Percentiles rank a stretch among this genome's conserved stretches.
Evolutionary conservation across 148 eudicot species (phyloP).

Genomic region (Camellia lanceoleosa): DNA sequence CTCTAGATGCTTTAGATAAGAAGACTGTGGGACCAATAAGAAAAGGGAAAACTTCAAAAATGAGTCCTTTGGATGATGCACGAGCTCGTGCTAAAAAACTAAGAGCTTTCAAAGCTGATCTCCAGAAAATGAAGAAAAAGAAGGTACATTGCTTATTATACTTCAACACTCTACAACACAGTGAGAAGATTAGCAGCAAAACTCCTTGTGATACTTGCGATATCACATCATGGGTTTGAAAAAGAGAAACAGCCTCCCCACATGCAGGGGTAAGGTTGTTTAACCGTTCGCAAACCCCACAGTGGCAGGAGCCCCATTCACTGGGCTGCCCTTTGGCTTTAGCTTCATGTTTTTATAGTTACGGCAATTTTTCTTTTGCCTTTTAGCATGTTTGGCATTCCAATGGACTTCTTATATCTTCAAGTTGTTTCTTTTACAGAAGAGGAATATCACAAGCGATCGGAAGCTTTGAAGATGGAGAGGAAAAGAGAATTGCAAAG

Average conservation of each 20-base stretch:
- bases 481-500: constrained; percentile 95
- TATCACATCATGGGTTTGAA: not conserved
- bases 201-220: constrained; percentile 1
- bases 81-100: constrained; percentile 89
- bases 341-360: not conserved
- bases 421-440: constrained; percentile 41
- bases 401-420: too few relatives aligned
- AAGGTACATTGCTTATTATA: constrained; percentile 48
- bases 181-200: constrained; percentile 5
- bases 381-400: too few relatives aligned
- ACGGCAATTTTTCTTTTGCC: not conserved
- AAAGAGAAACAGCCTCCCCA: too few relatives aligned
- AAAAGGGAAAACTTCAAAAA: constrained; percentile 65
- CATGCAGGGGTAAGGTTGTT: too few relatives aligned
- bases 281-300: too few relatives aligned
- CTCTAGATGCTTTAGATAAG: constrained; percentile 35
- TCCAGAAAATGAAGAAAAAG: constrained; percentile 85
- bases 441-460: constrained; percentile 68
- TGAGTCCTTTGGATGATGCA: constrained; percentile 79
- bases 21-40: constrained; percentile 46
- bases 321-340: not conserved
- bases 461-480: constrained; percentile 77
- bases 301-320: not conserved
- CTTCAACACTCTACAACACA: not conserved
- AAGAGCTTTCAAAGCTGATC: constrained; percentile 88